Conservation (phyloP, 1,139 yeast species). For the Protomyces gravidus region DNA sequence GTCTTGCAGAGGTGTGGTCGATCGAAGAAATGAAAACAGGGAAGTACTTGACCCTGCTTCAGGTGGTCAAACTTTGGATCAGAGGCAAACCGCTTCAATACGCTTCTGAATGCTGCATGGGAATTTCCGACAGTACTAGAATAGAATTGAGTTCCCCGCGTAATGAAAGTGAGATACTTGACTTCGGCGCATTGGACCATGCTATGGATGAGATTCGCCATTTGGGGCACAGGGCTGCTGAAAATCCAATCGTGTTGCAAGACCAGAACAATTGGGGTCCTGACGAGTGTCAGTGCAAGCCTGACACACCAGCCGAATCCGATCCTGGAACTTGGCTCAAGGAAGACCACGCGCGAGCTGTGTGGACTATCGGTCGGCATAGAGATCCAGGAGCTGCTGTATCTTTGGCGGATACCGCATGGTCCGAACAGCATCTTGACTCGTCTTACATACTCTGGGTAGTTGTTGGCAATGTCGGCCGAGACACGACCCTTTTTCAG, state of each 20-base stretch:
- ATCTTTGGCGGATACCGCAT: neutral
- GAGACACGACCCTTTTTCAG: conserved; percentile 19
- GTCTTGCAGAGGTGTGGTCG: conserved; percentile 14
- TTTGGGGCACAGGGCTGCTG: neutral
- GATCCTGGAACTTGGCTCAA: conserved; percentile 1
- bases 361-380: neutral
- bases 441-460: conserved; percentile 11
- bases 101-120: neutral
- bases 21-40: conserved; percentile 20
- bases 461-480: neutral
- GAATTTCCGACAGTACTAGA: neutral
- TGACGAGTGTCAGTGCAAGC: neutral
- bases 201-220: neutral
- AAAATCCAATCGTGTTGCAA: conserved; percentile 27
- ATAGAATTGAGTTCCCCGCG: conserved; percentile 7
- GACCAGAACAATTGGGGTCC: conserved; percentile 13
- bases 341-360: neutral
- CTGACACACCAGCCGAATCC: conserved; percentile 16
- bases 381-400: neutral
- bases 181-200: conserved; percentile 1
- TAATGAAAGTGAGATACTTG: conserved; percentile 7
- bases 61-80: neutral
- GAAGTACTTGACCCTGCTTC: neutral
- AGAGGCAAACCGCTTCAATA: neutral
- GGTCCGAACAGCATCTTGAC: conserved; percentile 2